phyloP scores from a whole-genome alignment of 805 yeast species.

The Starmerella ratchasimensis region DNA sequence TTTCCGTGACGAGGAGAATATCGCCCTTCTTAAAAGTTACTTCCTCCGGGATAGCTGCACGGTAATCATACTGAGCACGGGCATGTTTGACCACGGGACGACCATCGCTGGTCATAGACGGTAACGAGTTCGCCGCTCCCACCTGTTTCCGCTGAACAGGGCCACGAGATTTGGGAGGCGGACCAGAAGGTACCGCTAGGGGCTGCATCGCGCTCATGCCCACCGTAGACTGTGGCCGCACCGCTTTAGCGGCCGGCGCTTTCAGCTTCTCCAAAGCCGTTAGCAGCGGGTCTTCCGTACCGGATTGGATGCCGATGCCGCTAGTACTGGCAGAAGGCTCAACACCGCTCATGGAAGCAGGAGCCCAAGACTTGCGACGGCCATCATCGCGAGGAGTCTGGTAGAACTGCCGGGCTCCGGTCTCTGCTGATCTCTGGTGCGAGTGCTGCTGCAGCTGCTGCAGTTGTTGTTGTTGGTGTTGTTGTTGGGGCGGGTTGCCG shows the following conservation, averaged over 20 bases:
- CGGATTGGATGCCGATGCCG: background rate
- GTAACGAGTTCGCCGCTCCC: slow-evolving; percentile 25
- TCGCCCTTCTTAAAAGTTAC: slow-evolving; percentile 47
- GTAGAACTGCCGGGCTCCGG: too few species aligned
- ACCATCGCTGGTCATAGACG: slow-evolving; percentile 40
- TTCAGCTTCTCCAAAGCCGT: slow-evolving; percentile 38
- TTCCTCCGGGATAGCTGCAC: slow-evolving; percentile 48
- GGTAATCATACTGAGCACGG: slow-evolving; percentile 44
- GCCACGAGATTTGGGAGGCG: background rate
- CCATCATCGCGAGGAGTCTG: too few species aligned
- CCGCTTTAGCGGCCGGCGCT: slow-evolving; percentile 19
- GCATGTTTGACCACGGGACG: slow-evolving; percentile 39
- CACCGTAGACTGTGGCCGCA: background rate
- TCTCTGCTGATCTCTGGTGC: too few species aligned
- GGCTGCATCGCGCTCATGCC: background rate
- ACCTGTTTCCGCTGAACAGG: slow-evolving; percentile 9
- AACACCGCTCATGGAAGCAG: background rate
- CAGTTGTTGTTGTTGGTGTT: too few species aligned
- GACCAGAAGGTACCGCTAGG: background rate
- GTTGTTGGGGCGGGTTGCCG: too few species aligned
- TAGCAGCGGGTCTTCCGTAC: slow-evolving; percentile 36
- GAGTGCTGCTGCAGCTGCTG: too few species aligned
- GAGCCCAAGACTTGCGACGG: slow-evolving; percentile 1
- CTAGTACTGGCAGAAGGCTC: too few species aligned
- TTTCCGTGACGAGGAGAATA: slow-evolving; percentile 36